These are phyloP conservation scores for Pilasporangium apinafurcum DNA, from an alignment of 352 stramenopile species.

Conservation along the genomic window DNA sequence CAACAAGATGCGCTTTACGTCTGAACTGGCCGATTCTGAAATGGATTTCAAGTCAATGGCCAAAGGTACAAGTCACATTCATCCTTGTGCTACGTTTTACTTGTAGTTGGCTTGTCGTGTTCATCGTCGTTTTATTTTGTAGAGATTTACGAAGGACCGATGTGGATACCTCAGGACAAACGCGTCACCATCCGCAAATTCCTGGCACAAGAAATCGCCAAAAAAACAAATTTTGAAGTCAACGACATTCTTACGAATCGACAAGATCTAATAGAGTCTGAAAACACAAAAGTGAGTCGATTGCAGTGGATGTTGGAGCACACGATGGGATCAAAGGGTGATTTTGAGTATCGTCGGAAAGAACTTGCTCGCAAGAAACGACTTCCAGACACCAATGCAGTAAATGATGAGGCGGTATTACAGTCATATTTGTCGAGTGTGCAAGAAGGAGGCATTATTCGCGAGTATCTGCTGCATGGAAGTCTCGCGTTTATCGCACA, in stretches of 20 bases:
- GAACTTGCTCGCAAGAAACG: slow-evolving; percentile 50
- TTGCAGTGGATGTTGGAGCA: slow-evolving; percentile 88
- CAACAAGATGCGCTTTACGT: slow-evolving; percentile 90
- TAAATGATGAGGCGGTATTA: slow-evolving; percentile 77
- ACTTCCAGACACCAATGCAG: neutral
- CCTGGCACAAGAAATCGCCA: slow-evolving; percentile 18
- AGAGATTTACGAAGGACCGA: slow-evolving; percentile 68
- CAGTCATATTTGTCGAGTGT: slow-evolving; percentile 77
- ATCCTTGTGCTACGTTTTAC: neutral
- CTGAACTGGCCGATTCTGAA: slow-evolving; percentile 70
- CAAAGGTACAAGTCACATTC: slow-evolving; percentile 18
- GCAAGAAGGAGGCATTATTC: slow-evolving; percentile 59
- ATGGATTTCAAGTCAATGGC: slow-evolving; percentile 60
- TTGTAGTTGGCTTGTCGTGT: neutral
- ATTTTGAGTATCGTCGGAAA: slow-evolving; percentile 82
- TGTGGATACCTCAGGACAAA: slow-evolving; percentile 54
- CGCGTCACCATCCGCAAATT: slow-evolving; percentile 48
- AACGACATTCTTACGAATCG: neutral
- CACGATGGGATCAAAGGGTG: slow-evolving; percentile 87
- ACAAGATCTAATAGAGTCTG: slow-evolving; percentile 12
- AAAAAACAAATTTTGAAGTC: neutral
- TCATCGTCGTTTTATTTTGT: neutral
- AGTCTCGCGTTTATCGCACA: slow-evolving; percentile 74
- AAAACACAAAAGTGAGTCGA: slow-evolving; percentile 77
- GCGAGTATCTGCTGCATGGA: slow-evolving; percentile 80